Base-by-base conservation (phyloP, 116 monocot genomes). In the Zostera marina region DNA sequence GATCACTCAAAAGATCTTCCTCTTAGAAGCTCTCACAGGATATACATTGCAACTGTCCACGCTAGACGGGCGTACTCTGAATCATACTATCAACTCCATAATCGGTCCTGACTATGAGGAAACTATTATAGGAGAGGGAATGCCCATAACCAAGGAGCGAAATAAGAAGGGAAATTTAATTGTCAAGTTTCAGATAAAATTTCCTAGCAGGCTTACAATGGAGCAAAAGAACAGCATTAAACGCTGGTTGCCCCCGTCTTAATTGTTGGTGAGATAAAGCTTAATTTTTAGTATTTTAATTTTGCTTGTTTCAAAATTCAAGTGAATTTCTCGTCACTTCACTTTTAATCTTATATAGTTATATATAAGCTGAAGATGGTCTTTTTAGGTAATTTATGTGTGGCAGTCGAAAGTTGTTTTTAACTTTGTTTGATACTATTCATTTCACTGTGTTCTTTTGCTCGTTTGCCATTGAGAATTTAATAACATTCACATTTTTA, bases 101-200 rank as follows among this genome's bases (percentile, higher is more conserved):
- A 42, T 72, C 21, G 68, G 61, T 62, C 72, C 76, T 17, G 68
- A 45, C 32, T 63, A 62, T 52, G 76, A 80, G 52, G 76, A 80
- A 54, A 48, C 72, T 22, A 57, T 80, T 45, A 52, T 21, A 61
- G 71, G 65, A 0, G 80, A 80, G 58, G 80, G 80, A 6, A 80
- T 80, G 80, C 80, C 80, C 19, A 72, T 72, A 11, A 53, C 72
- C 26, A 72, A 72, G 62, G 76, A 76, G 52, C 69, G 66, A 19
- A 62, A 68, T 8, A 70, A 68, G 63, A 71, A 60, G 66, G 80
- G 76, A 21, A 69, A 69, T 59, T 43, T 80, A 40, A 68, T 51
- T 47, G 72, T 76, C 47, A 80, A 16, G 58, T 71, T 80, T 57
- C 75, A 69, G 41, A 66, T 80, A 19, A 76, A 63, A 42, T 75